Evolutionary conservation across 2,329 filamentous ascomycete species (phyloP).

Genomic region (Ophiostoma quercus): DNA sequence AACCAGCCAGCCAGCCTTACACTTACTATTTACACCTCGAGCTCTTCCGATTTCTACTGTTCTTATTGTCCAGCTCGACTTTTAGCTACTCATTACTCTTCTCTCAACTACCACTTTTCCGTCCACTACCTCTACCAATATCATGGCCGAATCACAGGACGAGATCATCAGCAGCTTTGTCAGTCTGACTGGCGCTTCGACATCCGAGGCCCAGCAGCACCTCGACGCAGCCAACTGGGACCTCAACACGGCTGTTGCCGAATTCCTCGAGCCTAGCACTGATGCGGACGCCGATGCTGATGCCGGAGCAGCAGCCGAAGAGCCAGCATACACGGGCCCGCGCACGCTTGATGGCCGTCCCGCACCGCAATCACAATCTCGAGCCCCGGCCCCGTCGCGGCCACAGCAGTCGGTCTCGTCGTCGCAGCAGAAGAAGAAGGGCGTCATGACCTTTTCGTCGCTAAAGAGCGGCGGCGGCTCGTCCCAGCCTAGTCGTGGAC

Average conservation of each 20-base stretch:
- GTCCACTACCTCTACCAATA: not conserved
- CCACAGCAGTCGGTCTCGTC: slow-evolving; percentile 36
- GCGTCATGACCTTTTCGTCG: slow-evolving; percentile 57
- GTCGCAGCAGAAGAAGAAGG: slow-evolving; percentile 50
- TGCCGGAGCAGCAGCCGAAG: slow-evolving; percentile 37
- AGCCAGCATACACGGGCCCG: slow-evolving; percentile 52
- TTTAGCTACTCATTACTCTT: not conserved
- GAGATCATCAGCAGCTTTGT: slow-evolving; percentile 27
- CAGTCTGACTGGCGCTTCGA: slow-evolving; percentile 25
- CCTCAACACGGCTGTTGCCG: slow-evolving; percentile 55
- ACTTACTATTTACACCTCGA: not conserved
- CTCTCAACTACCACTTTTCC: not conserved
- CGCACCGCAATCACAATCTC: slow-evolving; percentile 41
- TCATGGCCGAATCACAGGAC: slow-evolving; percentile 26
- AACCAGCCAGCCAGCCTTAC: not conserved
- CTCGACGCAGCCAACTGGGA: slow-evolving; percentile 63
- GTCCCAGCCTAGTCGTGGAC: slow-evolving; percentile 50
- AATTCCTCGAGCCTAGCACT: slow-evolving; percentile 57
- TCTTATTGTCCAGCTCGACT: not conserved
- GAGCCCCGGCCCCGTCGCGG: slow-evolving; percentile 32
- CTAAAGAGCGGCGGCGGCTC: slow-evolving; percentile 43
- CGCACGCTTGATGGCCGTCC: slow-evolving; percentile 60
- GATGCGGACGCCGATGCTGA: slow-evolving; percentile 42
- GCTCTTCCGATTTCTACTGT: not conserved
- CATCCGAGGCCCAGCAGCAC: slow-evolving; percentile 51